These are phyloP conservation scores for Orbilia javanica DNA, from an alignment of 2,329 filamentous ascomycete genomes.

Conservation along the genomic window DNA sequence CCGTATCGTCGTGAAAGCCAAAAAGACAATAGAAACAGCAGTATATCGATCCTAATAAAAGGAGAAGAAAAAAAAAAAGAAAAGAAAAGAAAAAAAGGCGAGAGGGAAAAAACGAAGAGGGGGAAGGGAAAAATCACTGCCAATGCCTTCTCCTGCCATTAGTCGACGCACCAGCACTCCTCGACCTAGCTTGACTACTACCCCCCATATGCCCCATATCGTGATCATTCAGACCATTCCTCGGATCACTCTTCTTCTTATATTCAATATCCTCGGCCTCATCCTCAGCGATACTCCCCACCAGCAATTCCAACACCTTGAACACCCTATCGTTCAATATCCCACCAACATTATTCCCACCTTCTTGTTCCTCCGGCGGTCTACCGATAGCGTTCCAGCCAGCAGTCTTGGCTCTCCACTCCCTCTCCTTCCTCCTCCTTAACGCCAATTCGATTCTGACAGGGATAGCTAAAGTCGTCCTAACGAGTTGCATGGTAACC, in stretches of 20 bases:
- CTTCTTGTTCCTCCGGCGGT: conserved; percentile 61
- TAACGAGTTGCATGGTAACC: conserved; percentile 65
- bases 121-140: not conserved
- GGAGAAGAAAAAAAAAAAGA: conserved; percentile 2
- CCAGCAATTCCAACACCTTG: conserved; percentile 65
- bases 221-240: conserved; percentile 43
- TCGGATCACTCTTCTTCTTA: conserved; percentile 49
- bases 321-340: conserved; percentile 66
- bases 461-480: conserved; percentile 65
- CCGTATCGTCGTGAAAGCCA: conserved; percentile 24
- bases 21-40: too few relatives aligned
- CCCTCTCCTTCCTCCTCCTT: conserved; percentile 64
- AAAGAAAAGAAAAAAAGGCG: not conserved
- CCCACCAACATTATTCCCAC: conserved; percentile 58
- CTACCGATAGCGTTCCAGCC: conserved; percentile 64
- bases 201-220: conserved; percentile 35
- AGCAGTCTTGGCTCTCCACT: conserved; percentile 64
- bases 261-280: conserved; percentile 64
- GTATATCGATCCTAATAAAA: too few relatives aligned
- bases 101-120: conserved; percentile 1
- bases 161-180: conserved; percentile 9
- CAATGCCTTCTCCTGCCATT: conserved; percentile 3
- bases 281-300: conserved; percentile 66
- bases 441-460: conserved; percentile 66
- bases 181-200: conserved; percentile 8